Percentiles rank a stretch among this genome's conserved stretches.
Evolutionary conservation across 305 asterid species (phyloP).

Genomic region (Solanum hybrid): DNA sequence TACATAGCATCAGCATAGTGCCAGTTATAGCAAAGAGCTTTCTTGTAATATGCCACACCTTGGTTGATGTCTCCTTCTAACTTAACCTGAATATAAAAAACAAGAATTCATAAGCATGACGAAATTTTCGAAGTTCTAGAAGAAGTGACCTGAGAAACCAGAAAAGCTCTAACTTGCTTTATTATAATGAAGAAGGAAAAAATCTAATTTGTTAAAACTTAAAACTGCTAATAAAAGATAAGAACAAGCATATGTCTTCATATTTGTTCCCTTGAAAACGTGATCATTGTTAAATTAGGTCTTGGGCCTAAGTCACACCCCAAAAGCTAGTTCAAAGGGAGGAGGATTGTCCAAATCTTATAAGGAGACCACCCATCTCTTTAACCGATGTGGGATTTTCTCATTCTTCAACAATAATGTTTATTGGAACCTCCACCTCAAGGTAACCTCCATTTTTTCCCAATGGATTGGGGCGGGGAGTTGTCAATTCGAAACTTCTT

Average conservation of each 20-base stretch:
- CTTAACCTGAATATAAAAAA: conserved; percentile 59
- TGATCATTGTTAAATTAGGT: not conserved
- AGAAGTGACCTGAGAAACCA: not conserved
- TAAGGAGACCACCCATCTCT: not conserved
- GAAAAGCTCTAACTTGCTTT: not conserved
- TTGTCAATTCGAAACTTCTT: not conserved
- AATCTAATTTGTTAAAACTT: not conserved
- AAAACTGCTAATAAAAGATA: not conserved
- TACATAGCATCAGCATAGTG: conserved; percentile 99
- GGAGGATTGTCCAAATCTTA: not conserved
- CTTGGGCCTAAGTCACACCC: not conserved
- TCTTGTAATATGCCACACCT: conserved; percentile 85
- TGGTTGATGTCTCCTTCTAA: conserved; percentile 93
- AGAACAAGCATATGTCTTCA: not conserved
- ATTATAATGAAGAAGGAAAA: not conserved
- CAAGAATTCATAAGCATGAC: conserved; percentile 10
- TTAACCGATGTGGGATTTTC: not conserved
- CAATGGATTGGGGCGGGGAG: not conserved
- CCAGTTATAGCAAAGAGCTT: conserved; percentile 91
- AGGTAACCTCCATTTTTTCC: not conserved
- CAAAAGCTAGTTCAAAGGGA: not conserved
- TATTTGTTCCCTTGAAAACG: not conserved
- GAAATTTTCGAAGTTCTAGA: not conserved
- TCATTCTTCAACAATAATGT: not conserved
- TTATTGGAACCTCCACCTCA: not conserved